Base-by-base conservation (phyloP, 352 stramenopile genomes). In the Plasmopara muralis region DNA sequence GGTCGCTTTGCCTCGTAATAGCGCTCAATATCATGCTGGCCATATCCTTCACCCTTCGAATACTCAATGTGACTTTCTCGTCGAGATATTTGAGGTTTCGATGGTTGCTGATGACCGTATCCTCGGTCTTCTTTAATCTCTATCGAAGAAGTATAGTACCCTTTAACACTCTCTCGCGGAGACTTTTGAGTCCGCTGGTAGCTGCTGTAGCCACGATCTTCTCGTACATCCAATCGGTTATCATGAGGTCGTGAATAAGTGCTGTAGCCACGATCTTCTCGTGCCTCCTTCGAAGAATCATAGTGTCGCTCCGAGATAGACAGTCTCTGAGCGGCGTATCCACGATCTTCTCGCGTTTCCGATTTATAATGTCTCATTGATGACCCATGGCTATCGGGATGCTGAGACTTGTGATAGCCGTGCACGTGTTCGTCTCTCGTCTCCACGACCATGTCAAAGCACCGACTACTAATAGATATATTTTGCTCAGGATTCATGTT, bases 191-290 rank as follows among this genome's bases (percentile, higher is more conserved):
- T 30, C 8, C 46, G 50, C 9, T 55, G 53, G 9, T 66, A 52
- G n/a, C 38, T 39, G 16, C 18, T 43, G 15, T 62, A 54, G 5
- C 54, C 53, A 48, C 53, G 49, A 20, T 52, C 53, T 48, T 64
- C 50, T 45, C 37, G 37, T 2, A 38, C 16, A 30, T 64, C 53
- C 31, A 39, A 38, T 49, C 35, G 48, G 1, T 20, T 12, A 30
- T 53, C 46, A 40, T 57, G 53, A 31, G 30, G 20, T 9, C 28
- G 50, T 16, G 58, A 47, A 47, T 59, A 63, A 44, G 9, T 35
- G 18, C 43, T 38, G 33, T 70, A 67, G 8, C 52, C 57, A 58
- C 42, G 62, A 58, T 64, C 54, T 45, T 67, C 58, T 61, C 53
- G 35, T 20, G 16, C n/a, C 16, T 66, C 57, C 18, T 9, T 47